Conservation (phyloP, 2,329 filamentous ascomycete species). For the Fusarium sp. region DNA sequence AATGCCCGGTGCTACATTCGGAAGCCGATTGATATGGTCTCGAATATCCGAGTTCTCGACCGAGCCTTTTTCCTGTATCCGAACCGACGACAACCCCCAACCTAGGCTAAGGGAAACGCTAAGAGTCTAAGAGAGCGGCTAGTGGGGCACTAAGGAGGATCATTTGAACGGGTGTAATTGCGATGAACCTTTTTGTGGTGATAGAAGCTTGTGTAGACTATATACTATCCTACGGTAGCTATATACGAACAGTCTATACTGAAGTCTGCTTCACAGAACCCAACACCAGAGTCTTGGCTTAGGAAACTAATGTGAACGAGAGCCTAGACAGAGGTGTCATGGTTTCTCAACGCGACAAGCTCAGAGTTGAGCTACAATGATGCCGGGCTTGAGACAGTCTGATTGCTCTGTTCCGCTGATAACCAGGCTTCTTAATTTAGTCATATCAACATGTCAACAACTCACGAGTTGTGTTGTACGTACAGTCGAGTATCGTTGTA, state of each 20-base stretch:
- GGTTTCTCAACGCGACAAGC: neutral
- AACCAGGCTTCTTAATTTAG: conserved; percentile 7
- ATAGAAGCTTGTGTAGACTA: neutral
- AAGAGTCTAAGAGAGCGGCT: neutral
- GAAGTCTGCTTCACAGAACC: neutral
- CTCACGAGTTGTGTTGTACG: neutral
- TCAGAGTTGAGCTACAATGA: neutral
- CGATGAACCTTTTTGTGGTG: neutral
- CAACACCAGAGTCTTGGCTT: neutral
- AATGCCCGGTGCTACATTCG: conserved; percentile 14
- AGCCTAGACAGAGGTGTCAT: neutral
- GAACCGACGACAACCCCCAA: conserved; percentile 28
- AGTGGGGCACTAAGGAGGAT: conserved; percentile 12
- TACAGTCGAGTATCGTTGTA: neutral
- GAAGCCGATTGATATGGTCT: conserved; percentile 9
- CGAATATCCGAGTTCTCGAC: conserved; percentile 33
- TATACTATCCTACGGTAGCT: neutral
- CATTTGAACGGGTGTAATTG: neutral
- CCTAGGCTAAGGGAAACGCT: neutral
- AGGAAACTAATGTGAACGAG: neutral
- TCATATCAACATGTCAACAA: conserved; percentile 18
- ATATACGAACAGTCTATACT: neutral
- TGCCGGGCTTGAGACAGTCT: neutral
- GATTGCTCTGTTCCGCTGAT: neutral
- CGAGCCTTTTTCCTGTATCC: conserved; percentile 10